Base-by-base conservation (phyloP, 768 basidiomycete genomes). In the Punctularia strigosozonata region DNA sequence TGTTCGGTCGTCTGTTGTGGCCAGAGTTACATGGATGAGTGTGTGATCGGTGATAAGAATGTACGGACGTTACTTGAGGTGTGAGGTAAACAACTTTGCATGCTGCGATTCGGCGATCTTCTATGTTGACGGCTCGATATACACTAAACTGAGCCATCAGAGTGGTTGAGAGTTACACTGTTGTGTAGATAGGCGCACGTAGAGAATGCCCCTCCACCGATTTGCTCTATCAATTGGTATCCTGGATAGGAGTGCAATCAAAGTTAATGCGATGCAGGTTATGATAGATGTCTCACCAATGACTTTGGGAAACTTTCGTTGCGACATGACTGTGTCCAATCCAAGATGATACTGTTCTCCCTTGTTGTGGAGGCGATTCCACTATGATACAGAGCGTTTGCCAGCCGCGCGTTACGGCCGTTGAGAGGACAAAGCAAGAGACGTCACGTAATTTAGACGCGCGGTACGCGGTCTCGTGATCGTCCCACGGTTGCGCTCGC, bases 121-220 rank as follows among this genome's bases (percentile, higher is more conserved):
- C 57, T 39, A 80, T 50, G 59, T 94, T 71, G 21, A 86, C 76
- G 0, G 90, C 90, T 31, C 75, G 77, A 52, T 77, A 94, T 7
- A 95, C 91, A 36, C 90, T 94, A 42, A 0, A 38, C 26, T 32
- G 10, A 28, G 26, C 26, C 8, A 28, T 8, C 26, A 28, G 15
- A 28, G 26, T 28, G 15, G 8, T 15, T 28, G 15, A 15, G 10
- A 8, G 20, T 34, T 10, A 8, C 8, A 10, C 10, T 12, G 8
- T 34, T 13, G 10, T 8, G 20, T 8, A 19, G 8, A 35, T 39
- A 31, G 17, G 62, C 76, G 55, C 45, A 87, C 89, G 68, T 80
- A 33, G 89, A 84, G 57, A 91, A 92, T 12, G 82, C 86, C 15
- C 89, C 89, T 2, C 86, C 85, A 6, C 89, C 89, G 31, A 92